phyloP scores from a whole-genome alignment of 2,329 filamentous ascomycete genomes.

The Alternaria hordeiaustralica region DNA sequence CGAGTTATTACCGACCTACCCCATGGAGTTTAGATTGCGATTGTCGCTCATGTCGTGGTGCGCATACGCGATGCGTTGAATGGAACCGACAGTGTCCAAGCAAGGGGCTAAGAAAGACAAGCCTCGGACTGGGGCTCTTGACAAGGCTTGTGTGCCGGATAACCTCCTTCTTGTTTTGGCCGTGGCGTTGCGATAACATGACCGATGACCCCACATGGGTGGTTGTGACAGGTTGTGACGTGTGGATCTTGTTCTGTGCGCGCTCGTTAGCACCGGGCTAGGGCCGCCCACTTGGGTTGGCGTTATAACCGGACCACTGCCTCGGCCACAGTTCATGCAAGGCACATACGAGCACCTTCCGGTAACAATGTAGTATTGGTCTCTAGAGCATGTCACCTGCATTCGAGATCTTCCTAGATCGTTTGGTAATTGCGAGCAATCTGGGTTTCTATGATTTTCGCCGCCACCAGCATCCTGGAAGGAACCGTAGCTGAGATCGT shows the following conservation, averaged over 20 bases:
- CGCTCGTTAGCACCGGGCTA: conserved; percentile 1
- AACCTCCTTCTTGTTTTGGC: conserved; percentile 17
- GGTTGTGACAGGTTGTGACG: conserved; percentile 1
- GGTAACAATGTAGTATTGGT: not conserved
- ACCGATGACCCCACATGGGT: not conserved
- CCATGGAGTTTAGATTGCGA: not conserved
- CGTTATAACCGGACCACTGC: conserved; percentile 1
- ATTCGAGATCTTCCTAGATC: not conserved
- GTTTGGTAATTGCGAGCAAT: not conserved
- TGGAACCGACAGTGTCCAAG: conserved; percentile 1
- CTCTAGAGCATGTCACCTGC: not conserved
- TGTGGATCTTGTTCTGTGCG: not conserved
- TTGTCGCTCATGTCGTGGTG: not conserved
- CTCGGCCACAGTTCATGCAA: conserved; percentile 5
- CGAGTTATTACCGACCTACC: conserved; percentile 1
- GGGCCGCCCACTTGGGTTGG: conserved; percentile 1
- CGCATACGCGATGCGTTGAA: not conserved
- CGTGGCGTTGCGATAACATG: conserved; percentile 13
- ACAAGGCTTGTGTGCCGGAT: conserved; percentile 15
- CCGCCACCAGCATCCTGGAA: not conserved
- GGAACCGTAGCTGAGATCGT: not conserved
- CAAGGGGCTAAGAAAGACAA: conserved; percentile 13
- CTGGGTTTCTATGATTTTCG: not conserved
- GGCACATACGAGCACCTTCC: conserved; percentile 6
- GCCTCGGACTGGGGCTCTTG: conserved; percentile 14